Evolutionary conservation across 169 alveolate species (phyloP).

Genomic region (Eimeria nieschulzi): DNA sequence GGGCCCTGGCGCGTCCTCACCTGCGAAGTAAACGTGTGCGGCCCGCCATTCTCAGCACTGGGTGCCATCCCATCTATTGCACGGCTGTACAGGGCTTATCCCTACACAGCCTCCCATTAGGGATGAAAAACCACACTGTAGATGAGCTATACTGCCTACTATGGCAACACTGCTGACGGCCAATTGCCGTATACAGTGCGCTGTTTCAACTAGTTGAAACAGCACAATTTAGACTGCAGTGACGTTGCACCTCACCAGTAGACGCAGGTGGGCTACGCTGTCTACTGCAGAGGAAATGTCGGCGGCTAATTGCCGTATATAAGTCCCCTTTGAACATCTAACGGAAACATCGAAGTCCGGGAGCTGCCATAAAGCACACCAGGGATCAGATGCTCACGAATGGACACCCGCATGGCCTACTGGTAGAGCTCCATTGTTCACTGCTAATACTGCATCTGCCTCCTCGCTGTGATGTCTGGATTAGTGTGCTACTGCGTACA

Average conservation of each 20-base stretch:
- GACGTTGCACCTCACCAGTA: constrained; percentile 32
- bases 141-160: too few species aligned
- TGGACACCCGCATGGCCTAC: not conserved
- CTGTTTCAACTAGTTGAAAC: not conserved
- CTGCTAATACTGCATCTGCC: not conserved
- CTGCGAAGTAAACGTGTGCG: not conserved
- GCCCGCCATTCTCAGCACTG: too few species aligned
- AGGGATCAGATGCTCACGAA: not conserved
- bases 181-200: not conserved
- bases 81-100: too few species aligned
- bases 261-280: constrained; percentile 44
- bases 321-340: constrained; percentile 58
- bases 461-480: not conserved
- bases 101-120: too few species aligned
- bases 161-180: too few species aligned
- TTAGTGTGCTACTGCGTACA: not conserved
- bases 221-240: not conserved
- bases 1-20: constrained; percentile 39
- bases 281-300: constrained; percentile 36
- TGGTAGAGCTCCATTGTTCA: too few species aligned
- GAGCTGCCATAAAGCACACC: not conserved
- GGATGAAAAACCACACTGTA: too few species aligned
- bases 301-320: constrained; percentile 50
- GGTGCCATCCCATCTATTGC: too few species aligned
- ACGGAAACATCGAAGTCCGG: constrained; percentile 39